Base-by-base conservation (phyloP, 345 rosid genomes). In the Eucalyptus decipiens region DNA sequence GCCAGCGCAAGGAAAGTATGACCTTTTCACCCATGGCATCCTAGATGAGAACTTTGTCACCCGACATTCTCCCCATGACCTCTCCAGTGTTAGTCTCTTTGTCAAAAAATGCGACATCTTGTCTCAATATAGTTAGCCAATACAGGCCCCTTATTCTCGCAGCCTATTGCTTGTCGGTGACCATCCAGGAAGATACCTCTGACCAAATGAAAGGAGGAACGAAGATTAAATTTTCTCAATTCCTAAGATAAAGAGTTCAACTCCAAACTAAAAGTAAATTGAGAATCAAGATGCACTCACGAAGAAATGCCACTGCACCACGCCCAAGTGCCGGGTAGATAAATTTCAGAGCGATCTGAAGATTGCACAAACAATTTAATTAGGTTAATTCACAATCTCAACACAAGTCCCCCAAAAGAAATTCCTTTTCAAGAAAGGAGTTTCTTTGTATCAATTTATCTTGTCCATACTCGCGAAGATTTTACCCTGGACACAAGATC, bases 11-110 rank as follows among this genome's bases (percentile, higher is more conserved):
- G 51, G 51, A 49, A 49, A 18, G n/a, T 51, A 56, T 47, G 90
- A 97, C 99, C 96, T 95, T 97, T 89, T 96, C 98, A 26, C 97
- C 99, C 98, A 96, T 97, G 80, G 99, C 99, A n/a, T 97, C 96
- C 91, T 96, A 97, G 80, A 97, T 97, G 56, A 97, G 95, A 72
- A 95, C 97, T 2, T 96, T 97, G 92, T 97, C 99, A 24, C 99
- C 98, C 2, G 98, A 97, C 99, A 97, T 95, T 90, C 98, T 94
- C 43, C 98, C 95, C 4, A 97, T 90, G n/a, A 97, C 97, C 93
- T 97, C 99, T 15, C 99, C 96, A 0, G 97, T 95, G 90, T 95
- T 95, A 30, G 98, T 94, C 91, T 96, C 98, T 67, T 92, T 91
- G 51, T 97, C 98, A 85, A 97, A 97, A 91, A 96, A 97, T 7